phyloP scores from a whole-genome alignment of 1,284 basidiomycete genomes.

The Volvariella surrecta region DNA sequence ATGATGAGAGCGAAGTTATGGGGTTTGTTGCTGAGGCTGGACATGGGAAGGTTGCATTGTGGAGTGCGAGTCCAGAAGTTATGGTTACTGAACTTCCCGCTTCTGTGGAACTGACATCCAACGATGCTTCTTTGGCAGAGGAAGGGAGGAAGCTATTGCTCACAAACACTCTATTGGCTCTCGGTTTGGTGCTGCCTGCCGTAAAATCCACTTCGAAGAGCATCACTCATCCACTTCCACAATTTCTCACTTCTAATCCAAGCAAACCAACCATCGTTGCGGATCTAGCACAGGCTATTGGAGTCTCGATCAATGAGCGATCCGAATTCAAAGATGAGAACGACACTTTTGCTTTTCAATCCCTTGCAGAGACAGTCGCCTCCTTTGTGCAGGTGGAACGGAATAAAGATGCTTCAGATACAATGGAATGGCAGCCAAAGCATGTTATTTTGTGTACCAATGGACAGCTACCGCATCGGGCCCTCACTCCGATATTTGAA shows the following conservation, averaged over 20 bases:
- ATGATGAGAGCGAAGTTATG: constrained; percentile 25
- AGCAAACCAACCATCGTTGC: constrained; percentile 26
- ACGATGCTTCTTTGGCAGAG: constrained; percentile 27
- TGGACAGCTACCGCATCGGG: constrained; percentile 29
- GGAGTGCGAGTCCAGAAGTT: constrained; percentile 60
- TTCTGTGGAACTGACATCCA: constrained; percentile 21
- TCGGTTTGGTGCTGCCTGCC: constrained; percentile 40
- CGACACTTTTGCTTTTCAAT: constrained; percentile 63
- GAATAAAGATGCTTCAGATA: constrained; percentile 18
- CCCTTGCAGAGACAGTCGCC: constrained; percentile 23
- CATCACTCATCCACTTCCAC: constrained; percentile 37
- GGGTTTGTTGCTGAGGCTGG: constrained; percentile 33
- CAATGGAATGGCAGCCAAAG: constrained; percentile 33
- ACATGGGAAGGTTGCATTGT: constrained; percentile 50
- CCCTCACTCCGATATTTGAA: constrained; percentile 51
- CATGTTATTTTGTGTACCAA: constrained; percentile 41
- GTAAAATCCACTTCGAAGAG: constrained; percentile 12
- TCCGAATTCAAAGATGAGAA: constrained; percentile 45
- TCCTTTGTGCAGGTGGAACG: constrained; percentile 26
- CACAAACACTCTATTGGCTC: constrained; percentile 29
- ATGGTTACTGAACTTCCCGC: constrained; percentile 37
- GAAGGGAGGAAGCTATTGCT: constrained; percentile 29
- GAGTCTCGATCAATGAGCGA: constrained; percentile 21
- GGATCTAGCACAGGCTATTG: constrained; percentile 27
- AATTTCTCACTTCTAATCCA: constrained; percentile 38